Base-by-base conservation (phyloP, 108 stramenopile genomes). In the Aurantiochytrium sp. region DNA sequence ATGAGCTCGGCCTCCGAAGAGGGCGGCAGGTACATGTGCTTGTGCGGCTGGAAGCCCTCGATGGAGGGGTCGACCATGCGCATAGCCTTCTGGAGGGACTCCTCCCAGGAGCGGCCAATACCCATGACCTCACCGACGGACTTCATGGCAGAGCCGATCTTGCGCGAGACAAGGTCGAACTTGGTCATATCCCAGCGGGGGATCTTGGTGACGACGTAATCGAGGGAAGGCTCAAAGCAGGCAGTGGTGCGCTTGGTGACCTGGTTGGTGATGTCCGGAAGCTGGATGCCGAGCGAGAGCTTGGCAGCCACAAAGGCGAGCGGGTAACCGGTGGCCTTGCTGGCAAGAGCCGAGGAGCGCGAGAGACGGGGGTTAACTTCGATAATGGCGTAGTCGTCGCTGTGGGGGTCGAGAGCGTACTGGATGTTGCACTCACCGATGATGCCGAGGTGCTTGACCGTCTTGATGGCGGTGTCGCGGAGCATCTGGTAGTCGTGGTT, bases 361-460 rank as follows among this genome's bases (percentile, higher is more conserved):
- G 97, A 98, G 44, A 99, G 96, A 90, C 98, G 97, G 58, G 98
- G 95, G 91, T 99, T 99, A 59, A 99, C 97, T 92, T 99, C 98
- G 87, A 99, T 98, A 88, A 99, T 99, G 94, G 96, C 96, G 92
- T 98, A 99, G 88, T 97, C 96, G 29, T 96, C 64, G 23, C 96
- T 96, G 89, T 94, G 92, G 8, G 98, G 98, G 91, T 98, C 96
- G 57, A 99, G 96, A 51, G 98, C 98, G 91, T 99, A 99, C 93
- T 99, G 98, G 91, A 99, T 99, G 95, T 99, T 99, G 93, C 98
- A 99, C 92, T 99, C 98, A 89, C 98, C 98, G 69, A 99, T 96
- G 89, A 99, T 97, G 58, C 97, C 97, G 60, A 98, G 93, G 92
- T 98, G 97, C 88, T 97, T 95, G 88, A 99, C 97, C 76, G 98